These are phyloP conservation scores for Botrytis byssoidea DNA, from an alignment of 2,329 filamentous ascomycete species.

Conservation along the genomic window DNA sequence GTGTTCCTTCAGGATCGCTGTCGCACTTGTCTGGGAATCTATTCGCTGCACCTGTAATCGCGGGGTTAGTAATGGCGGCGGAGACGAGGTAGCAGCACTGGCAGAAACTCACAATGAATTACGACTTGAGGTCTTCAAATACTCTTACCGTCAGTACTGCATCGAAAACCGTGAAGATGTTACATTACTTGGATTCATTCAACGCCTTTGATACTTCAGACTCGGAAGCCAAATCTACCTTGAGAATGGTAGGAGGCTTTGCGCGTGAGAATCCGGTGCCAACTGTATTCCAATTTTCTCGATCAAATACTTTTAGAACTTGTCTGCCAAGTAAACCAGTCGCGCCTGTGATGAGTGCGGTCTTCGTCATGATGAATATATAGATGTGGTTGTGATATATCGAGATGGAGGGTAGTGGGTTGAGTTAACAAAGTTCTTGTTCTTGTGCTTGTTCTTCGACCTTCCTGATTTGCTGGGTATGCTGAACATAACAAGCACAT, in stretches of 20 bases:
- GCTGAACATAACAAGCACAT: not conserved
- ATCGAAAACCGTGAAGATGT: conserved; percentile 15
- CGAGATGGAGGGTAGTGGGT: not conserved
- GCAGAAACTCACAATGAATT: conserved; percentile 66
- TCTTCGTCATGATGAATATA: conserved; percentile 42
- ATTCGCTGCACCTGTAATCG: conserved; percentile 70
- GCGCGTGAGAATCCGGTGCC: conserved; percentile 75
- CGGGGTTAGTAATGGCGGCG: not conserved
- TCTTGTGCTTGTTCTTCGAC: not conserved
- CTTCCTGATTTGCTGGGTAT: conserved; percentile 5
- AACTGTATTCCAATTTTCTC: conserved; percentile 65
- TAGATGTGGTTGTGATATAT: not conserved
- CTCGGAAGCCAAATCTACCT: conserved; percentile 38
- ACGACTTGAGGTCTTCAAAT: conserved; percentile 66
- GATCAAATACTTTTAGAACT: conserved; percentile 68
- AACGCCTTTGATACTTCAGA: conserved; percentile 51
- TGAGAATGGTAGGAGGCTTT: conserved; percentile 63
- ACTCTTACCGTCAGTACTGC: conserved; percentile 26
- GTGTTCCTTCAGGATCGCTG: conserved; percentile 71
- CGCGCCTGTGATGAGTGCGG: conserved; percentile 76
- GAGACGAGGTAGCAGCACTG: not conserved
- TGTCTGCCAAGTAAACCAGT: conserved; percentile 81
- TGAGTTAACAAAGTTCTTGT: not conserved
- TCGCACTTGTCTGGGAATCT: conserved; percentile 85
- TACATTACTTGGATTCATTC: conserved; percentile 53